A percentile compares a stretch with the other conserved stretches of the same genome.
Evolutionary conservation across 2,329 filamentous ascomycete genomes (phyloP).

Genomic region (Aspergillus tanneri): DNA sequence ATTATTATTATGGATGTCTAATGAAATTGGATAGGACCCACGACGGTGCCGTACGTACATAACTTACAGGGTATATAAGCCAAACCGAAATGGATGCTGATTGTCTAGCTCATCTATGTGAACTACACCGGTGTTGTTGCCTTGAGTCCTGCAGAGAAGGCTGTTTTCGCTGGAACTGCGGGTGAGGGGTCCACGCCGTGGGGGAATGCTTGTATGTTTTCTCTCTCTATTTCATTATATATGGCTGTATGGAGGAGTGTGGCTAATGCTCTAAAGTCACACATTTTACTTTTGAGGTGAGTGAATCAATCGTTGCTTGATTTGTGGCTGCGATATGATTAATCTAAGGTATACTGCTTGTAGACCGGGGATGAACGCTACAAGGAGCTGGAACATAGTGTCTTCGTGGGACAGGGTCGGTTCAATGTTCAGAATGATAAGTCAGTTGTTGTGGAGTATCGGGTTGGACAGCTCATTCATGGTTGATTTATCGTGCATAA

Average conservation of each 20-base stretch:
- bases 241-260: too few relatives aligned
- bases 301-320: not conserved
- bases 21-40: slow-evolving; percentile 26
- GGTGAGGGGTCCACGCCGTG: slow-evolving; percentile 38
- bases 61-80: not conserved
- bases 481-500: not conserved
- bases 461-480: slow-evolving; percentile 40
- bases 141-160: slow-evolving; percentile 32
- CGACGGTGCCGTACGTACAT: slow-evolving; percentile 32
- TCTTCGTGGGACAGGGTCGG: slow-evolving; percentile 43
- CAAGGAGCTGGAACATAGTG: slow-evolving; percentile 41
- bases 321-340: not conserved
- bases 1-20: not conserved
- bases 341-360: too few relatives aligned
- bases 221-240: not conserved
- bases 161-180: slow-evolving; percentile 34
- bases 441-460: slow-evolving; percentile 43
- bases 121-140: slow-evolving; percentile 44
- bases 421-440: slow-evolving; percentile 41
- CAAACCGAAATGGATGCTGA: too few relatives aligned
- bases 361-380: slow-evolving; percentile 45
- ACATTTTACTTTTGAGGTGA: slow-evolving; percentile 40
- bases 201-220: slow-evolving; percentile 41
- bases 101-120: slow-evolving; percentile 37
- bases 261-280: slow-evolving; percentile 29